Percentiles rank a stretch among this genome's conserved stretches.
phyloP scores from a whole-genome alignment of 306 rosid species.

The Abrus precatorius region DNA sequence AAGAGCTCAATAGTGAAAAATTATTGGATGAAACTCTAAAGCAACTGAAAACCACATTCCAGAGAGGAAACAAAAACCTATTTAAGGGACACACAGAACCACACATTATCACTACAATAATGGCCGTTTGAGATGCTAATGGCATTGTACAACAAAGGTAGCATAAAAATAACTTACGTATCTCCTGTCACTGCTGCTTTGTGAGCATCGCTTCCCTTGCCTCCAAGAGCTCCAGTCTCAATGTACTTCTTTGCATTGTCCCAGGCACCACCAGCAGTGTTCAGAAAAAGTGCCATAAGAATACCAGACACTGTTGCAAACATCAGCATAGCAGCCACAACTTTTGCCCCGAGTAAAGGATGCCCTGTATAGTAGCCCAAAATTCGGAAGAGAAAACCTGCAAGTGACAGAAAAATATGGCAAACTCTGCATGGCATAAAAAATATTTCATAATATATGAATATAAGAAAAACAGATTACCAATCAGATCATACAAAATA shows the following conservation, averaged over 20 bases:
- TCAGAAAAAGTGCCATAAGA: conserved; percentile 98
- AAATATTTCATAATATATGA: conserved; percentile 9
- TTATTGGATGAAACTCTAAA: not conserved
- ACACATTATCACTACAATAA: not conserved
- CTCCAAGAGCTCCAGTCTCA: conserved; percentile 97
- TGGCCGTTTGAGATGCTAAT: conserved; percentile 10
- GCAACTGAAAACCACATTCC: conserved; percentile 15
- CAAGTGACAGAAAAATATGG: conserved; percentile 50
- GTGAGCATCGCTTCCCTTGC: conserved; percentile 97
- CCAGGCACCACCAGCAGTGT: conserved; percentile 99
- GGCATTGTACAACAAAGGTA: conserved; percentile 18
- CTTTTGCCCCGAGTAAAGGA: conserved; percentile 96
- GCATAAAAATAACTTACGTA: conserved; percentile 69
- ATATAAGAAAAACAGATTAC: conserved; percentile 32
- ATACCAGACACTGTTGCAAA: conserved; percentile 96
- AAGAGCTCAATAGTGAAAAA: conserved; percentile 18
- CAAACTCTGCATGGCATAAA: conserved; percentile 35
- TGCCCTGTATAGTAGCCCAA: conserved; percentile 93
- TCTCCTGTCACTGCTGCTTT: conserved; percentile 98
- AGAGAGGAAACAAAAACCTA: conserved; percentile 23
- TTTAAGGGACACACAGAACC: conserved; percentile 18
- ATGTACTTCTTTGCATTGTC: conserved; percentile 99
- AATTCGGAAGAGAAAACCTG: conserved; percentile 90
- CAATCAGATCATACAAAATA: conserved; percentile 12
- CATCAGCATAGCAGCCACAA: conserved; percentile 92